These are phyloP conservation scores for Rhizophagus prolifer DNA, from an alignment of 192 early-diverging fungal genomes.

Conservation along the genomic window DNA sequence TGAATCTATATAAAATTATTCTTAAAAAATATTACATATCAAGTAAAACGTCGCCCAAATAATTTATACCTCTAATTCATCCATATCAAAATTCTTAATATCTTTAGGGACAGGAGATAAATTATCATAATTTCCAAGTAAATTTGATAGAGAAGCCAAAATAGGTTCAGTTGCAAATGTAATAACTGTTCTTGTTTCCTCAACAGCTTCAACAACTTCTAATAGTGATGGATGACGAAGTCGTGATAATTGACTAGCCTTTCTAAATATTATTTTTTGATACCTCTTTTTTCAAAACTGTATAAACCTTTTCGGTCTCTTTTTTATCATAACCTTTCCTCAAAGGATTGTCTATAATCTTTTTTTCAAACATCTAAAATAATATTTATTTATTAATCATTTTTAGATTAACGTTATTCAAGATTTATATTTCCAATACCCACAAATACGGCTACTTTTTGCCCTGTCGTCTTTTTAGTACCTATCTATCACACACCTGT, in stretches of 20 bases:
- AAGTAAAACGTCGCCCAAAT: not conserved
- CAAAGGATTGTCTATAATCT: constrained; percentile 50
- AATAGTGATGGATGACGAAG: constrained; percentile 78
- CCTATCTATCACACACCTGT: constrained; percentile 31
- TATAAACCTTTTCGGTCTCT: constrained; percentile 53
- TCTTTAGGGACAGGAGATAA: constrained; percentile 40
- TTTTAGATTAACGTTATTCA: no score
- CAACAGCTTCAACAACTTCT: constrained; percentile 72
- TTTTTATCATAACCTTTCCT: constrained; percentile 23
- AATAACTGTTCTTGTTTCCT: constrained; percentile 61
- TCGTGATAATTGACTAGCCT: constrained; percentile 64
- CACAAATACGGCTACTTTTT: constrained; percentile 70
- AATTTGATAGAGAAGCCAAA: constrained; percentile 59
- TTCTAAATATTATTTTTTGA: no score
- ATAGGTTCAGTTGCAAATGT: constrained; percentile 81
- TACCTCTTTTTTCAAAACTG: constrained; percentile 65
- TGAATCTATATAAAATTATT: constrained; percentile 52
- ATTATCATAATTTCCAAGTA: constrained; percentile 57
- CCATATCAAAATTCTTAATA: constrained; percentile 64
- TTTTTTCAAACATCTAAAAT: constrained; percentile 71
- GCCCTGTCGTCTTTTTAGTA: constrained; percentile 55
- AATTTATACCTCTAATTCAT: constrained; percentile 65
- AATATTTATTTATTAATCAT: not conserved
- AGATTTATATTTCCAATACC: constrained; percentile 5
- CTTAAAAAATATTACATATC: not conserved